phyloP scores from a whole-genome alignment of 495 filamentous ascomycete genomes.

The Penicillium bovifimosum region DNA sequence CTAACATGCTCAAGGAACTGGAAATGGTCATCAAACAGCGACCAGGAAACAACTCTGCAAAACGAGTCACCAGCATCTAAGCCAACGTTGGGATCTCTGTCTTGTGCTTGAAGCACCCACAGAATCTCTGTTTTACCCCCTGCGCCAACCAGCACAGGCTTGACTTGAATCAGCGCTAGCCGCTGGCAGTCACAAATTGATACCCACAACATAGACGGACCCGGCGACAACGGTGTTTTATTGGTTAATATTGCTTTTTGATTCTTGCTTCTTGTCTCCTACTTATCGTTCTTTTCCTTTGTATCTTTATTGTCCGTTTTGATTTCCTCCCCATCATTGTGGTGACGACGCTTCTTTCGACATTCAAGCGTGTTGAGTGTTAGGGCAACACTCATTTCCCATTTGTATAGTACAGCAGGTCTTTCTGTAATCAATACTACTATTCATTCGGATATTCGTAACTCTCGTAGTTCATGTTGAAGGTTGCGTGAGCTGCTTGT shows the following conservation, averaged over 20 bases:
- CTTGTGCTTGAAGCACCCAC: background rate
- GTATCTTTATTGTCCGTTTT: constrained; percentile 7
- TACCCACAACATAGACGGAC: constrained; percentile 38
- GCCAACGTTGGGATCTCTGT: background rate
- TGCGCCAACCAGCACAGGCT: constrained; percentile 1
- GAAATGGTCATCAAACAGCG: constrained; percentile 82
- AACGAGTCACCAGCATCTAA: constrained; percentile 46
- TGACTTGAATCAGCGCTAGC: constrained; percentile 9
- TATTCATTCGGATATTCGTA: background rate
- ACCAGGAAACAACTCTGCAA: constrained; percentile 46
- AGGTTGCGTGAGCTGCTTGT: too few species aligned
- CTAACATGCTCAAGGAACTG: constrained; percentile 85
- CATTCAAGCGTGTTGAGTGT: background rate
- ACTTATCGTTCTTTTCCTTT: constrained; percentile 8
- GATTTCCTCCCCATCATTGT: background rate
- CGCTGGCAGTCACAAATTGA: constrained; percentile 27
- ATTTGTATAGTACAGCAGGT: constrained; percentile 12
- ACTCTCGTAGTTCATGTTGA: background rate
- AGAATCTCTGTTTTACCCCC: constrained; percentile 2
- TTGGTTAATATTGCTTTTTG: constrained; percentile 9
- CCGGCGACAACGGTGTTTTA: constrained; percentile 32
- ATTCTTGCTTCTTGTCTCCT: constrained; percentile 4
- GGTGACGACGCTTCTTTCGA: background rate
- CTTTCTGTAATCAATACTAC: background rate
- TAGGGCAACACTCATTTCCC: background rate